phyloP scores from a whole-genome alignment of 2,329 filamentous ascomycete species.

The Penicillium italicum region DNA sequence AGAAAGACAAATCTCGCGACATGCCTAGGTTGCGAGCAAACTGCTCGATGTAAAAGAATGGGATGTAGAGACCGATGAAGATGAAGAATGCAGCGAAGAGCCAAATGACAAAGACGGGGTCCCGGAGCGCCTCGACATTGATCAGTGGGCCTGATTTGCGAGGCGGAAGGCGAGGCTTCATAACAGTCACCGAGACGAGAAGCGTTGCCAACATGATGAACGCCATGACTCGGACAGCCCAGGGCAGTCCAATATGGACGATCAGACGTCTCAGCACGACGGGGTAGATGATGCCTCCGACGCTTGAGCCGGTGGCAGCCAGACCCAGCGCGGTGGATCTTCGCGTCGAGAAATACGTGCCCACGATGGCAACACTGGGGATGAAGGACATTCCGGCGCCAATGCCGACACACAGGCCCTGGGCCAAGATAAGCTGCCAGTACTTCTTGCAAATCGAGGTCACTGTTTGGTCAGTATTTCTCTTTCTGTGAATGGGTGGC shows the following conservation, averaged over 20 bases:
- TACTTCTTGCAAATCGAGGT: not conserved
- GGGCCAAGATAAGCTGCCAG: not conserved
- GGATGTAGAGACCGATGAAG: not conserved
- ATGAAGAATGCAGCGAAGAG: not conserved
- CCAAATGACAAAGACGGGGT: not conserved
- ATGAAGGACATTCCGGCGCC: slow-evolving; percentile 44
- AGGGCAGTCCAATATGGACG: not conserved
- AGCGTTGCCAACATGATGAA: not conserved
- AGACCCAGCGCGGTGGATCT: slow-evolving; percentile 40
- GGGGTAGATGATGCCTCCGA: slow-evolving; percentile 47
- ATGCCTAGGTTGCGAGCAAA: not conserved
- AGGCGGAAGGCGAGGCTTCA: not conserved
- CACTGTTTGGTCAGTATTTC: not conserved
- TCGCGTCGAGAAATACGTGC: slow-evolving; percentile 43
- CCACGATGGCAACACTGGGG: slow-evolving; percentile 38
- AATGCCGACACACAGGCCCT: slow-evolving; percentile 27
- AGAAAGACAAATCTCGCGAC: not conserved
- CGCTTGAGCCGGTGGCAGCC: slow-evolving; percentile 38
- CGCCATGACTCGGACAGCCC: not conserved
- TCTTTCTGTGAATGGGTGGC: not conserved
- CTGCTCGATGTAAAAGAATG: not conserved
- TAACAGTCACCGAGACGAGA: not conserved
- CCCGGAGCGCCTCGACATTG: not conserved
- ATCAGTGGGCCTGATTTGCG: not conserved
- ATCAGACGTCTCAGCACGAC: slow-evolving; percentile 32